Conservation (phyloP, 2,329 filamentous ascomycete species). For the Trichoderma polysporum region DNA sequence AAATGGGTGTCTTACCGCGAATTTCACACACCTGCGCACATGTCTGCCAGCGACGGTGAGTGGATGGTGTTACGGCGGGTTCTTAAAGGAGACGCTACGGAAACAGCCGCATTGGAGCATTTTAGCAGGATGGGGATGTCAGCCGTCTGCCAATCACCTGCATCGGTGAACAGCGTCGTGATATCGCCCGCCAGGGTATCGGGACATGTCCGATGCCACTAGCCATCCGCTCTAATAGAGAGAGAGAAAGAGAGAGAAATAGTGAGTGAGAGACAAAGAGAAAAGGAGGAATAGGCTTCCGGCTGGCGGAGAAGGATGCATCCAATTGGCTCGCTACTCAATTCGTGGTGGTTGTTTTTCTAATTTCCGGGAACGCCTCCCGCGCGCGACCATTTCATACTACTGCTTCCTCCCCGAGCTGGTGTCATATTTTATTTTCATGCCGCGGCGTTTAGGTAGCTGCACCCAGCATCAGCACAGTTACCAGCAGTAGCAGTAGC, state of each 20-base stretch:
- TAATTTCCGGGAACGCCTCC: constrained; percentile 13
- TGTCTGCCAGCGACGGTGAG: constrained; percentile 2
- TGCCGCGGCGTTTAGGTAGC: not conserved
- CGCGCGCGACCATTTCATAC: not conserved
- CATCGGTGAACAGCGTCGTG: constrained; percentile 1
- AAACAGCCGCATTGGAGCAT: constrained; percentile 15
- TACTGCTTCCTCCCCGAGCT: not conserved
- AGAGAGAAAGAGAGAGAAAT: not conserved
- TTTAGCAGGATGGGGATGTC: not conserved
- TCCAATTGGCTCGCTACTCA: constrained; percentile 6
- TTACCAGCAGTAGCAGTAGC: no score
- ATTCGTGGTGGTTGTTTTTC: not conserved
- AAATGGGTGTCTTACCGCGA: not conserved
- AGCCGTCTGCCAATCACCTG: not conserved
- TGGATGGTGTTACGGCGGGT: not conserved
- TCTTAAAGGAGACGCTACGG: not conserved
- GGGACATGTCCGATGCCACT: constrained; percentile 1
- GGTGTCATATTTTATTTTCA: not conserved
- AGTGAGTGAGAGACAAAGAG: not conserved
- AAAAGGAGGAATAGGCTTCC: not conserved
- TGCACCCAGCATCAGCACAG: not conserved
- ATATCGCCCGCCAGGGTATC: not conserved
- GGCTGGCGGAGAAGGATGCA: not conserved
- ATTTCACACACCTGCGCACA: not conserved
- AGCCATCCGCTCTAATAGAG: not conserved